phyloP scores from a whole-genome alignment of 176 grass and related monocot species.

The Ananas comosus region DNA sequence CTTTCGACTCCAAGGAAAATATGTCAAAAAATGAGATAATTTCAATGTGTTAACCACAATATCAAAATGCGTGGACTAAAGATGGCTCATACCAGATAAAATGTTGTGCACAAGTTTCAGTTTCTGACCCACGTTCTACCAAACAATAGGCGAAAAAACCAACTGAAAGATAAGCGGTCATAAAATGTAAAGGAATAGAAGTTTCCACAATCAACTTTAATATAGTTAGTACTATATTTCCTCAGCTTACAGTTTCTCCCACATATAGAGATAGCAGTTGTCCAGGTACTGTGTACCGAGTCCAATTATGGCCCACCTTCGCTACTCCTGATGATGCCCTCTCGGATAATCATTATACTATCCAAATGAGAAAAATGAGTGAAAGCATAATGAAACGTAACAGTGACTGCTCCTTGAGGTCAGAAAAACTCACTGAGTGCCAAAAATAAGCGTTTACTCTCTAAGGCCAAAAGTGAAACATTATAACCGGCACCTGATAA shows the following conservation, averaged over 20 bases:
- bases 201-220: constrained; percentile 8
- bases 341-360: constrained; percentile 1
- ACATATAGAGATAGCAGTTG: constrained; percentile 8
- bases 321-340: neutral
- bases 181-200: constrained; percentile 3
- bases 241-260: constrained; percentile 21
- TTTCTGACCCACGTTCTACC: neutral
- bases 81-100: neutral
- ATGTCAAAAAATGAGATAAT: neutral
- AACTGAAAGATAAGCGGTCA: neutral
- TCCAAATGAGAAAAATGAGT: neutral
- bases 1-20: neutral
- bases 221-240: constrained; percentile 12
- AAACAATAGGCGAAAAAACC: constrained; percentile 5
- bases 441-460: neutral
- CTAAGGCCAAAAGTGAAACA: constrained; percentile 4
- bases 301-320: constrained; percentile 14
- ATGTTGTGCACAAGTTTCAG: neutral
- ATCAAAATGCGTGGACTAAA: neutral
- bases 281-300: constrained; percentile 6
- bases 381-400: neutral
- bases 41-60: neutral
- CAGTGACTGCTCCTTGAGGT: neutral
- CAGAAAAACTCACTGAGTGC: constrained; percentile 3
- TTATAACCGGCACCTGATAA: neutral